Base-by-base conservation (phyloP, 2,329 filamentous ascomycete species). In the Claviceps citrina region DNA sequence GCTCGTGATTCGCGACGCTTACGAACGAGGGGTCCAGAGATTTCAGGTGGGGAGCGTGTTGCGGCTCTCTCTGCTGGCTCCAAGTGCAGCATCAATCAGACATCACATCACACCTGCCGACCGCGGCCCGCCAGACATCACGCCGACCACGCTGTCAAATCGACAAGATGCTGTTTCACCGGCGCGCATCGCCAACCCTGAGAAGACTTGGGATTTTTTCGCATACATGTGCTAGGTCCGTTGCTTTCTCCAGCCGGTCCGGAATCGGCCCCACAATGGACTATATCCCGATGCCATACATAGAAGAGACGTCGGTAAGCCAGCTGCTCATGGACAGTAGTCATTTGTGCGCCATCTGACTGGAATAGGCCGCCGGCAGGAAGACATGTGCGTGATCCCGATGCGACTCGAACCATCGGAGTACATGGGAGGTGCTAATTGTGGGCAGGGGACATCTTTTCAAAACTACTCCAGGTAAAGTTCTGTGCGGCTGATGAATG, bases 381-480 rank as follows among this genome's bases (percentile, higher is more conserved):
- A 78, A 80, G 57, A 84, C 80, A 59, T 84, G 81, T 85, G 67
- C 49, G 76, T 41, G 15, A 15, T 6, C 7, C 2, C 4, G n/a
- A 8, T 18, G 13, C 33, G 33, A 18, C 9, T n/a, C 13, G 13
- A 22, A 18, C 6, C 8, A 22, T 3, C 5, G 7, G 10, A 18
- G 5, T 12, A 10, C 16, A 9, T 12, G n/a, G 15, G 38, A 43
- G 20, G 40, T 44, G 34, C 43, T 52, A 46, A 47, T 50, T 30
- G 25, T 28, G 40, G 16, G n/a, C 55, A 82, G 82, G 82, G 62
- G 82, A 87, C 56, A 85, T 87, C 49, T 87, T 87, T 61, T 86
- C 81, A 16, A 79, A 84, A 54, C 66, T 87, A 5, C 63, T 87
- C 15, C 81, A 85, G 65, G 79, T 82, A 63, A 63, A 6, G 24